Percentiles rank a stretch among this genome's conserved stretches.
phyloP scores from a whole-genome alignment of 2,329 filamentous ascomycete species.

The Fusarium verticillioides region DNA sequence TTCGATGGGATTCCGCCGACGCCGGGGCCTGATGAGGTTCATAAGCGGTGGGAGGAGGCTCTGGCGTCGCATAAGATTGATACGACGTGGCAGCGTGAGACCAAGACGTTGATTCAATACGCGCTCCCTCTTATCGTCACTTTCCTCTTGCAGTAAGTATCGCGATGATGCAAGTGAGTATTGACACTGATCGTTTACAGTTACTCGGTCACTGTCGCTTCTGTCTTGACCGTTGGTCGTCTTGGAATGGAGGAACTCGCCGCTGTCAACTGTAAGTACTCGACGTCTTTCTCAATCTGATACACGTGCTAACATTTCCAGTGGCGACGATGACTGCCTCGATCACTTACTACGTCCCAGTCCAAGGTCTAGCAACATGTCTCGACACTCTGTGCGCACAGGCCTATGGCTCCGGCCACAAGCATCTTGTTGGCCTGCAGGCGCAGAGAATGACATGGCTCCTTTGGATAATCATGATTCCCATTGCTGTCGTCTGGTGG shows the following conservation, averaged over 20 bases:
- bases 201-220: constrained; percentile 80
- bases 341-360: constrained; percentile 79
- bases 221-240: constrained; percentile 78
- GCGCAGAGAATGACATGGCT: constrained; percentile 83
- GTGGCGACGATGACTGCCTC: constrained; percentile 76
- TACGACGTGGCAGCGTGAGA: constrained; percentile 88
- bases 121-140: constrained; percentile 74
- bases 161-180: accelerated
- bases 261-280: constrained; percentile 50
- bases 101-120: constrained; percentile 78
- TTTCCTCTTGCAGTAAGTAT: constrained; percentile 70
- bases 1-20: constrained; percentile 24
- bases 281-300: accelerated
- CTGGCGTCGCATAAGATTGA: constrained; percentile 81
- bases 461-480: constrained; percentile 75
- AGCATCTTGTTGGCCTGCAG: constrained; percentile 85
- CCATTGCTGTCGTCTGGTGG: constrained; percentile 76
- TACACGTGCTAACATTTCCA: not conserved
- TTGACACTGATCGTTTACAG: accelerated
- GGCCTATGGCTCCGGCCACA: constrained; percentile 88
- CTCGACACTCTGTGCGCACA: constrained; percentile 92
- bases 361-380: constrained; percentile 83
- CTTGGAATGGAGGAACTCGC: constrained; percentile 69
- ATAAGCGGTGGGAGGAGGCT: constrained; percentile 76
- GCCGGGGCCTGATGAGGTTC: constrained; percentile 27